A percentile compares a stretch with the other conserved stretches of the same genome.
phyloP scores from a whole-genome alignment of 202 grass and related monocot species.

The Setaria italica region DNA sequence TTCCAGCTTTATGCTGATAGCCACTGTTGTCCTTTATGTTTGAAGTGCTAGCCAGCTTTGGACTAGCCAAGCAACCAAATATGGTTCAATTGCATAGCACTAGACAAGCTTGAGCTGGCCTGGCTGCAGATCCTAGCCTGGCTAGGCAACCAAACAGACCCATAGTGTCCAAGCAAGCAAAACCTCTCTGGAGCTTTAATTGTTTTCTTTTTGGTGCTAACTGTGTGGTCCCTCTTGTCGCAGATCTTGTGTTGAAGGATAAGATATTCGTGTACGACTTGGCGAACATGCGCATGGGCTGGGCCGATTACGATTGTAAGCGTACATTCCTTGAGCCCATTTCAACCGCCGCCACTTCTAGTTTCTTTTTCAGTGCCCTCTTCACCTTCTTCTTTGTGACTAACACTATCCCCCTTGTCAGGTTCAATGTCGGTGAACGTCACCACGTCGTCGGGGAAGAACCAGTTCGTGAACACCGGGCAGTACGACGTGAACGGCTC shows the following conservation, averaged over 20 bases:
- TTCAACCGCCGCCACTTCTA: neutral
- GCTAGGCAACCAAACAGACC: no score
- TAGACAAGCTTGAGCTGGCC: no score
- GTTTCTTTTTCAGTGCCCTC: neutral
- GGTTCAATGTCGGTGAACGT: constrained; percentile 88
- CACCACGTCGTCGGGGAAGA: constrained; percentile 82
- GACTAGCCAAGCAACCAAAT: no score
- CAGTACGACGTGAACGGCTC: constrained; percentile 71
- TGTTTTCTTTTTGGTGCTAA: constrained; percentile 37
- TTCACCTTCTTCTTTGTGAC: constrained; percentile 3
- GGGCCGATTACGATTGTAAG: constrained; percentile 91
- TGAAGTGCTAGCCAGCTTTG: no score
- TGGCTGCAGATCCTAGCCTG: no score
- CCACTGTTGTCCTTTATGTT: neutral
- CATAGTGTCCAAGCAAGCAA: neutral
- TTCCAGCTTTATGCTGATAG: neutral
- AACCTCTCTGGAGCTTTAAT: neutral
- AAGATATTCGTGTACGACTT: constrained; percentile 98
- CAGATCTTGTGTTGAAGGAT: constrained; percentile 97
- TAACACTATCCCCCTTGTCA: constrained; percentile 33
- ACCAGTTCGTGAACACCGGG: constrained; percentile 73
- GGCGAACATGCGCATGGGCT: constrained; percentile 85
- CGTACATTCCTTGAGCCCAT: neutral
- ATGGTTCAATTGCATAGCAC: no score
- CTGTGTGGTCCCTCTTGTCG: neutral